Conservation (phyloP, 106 monocot genomes). For the Dioscorea zingiberensis region DNA sequence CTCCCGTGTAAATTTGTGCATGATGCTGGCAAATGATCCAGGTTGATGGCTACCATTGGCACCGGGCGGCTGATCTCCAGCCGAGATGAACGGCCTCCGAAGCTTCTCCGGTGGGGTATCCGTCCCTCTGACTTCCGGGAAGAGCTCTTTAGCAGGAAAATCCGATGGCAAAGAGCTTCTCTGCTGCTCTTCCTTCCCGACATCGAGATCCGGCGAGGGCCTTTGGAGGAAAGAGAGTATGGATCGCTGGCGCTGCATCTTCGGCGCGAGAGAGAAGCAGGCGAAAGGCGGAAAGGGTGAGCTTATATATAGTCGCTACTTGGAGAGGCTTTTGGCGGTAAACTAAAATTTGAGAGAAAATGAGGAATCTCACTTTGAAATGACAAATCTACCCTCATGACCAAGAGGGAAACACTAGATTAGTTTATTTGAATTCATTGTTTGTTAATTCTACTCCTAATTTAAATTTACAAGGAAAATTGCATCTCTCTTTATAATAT, state of each 20-base stretch:
- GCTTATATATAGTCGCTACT: neutral
- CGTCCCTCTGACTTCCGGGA: conserved; percentile 36
- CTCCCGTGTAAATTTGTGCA: conserved; percentile 55
- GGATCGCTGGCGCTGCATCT: conserved; percentile 66
- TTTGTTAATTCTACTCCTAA: too few relatives aligned
- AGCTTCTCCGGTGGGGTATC: conserved; percentile 72
- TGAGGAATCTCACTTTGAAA: too few relatives aligned
- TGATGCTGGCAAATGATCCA: conserved; percentile 41
- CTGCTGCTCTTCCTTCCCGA: conserved; percentile 1
- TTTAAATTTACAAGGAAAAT: too few relatives aligned
- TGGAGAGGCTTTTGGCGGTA: too few relatives aligned
- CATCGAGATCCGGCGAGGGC: conserved; percentile 22
- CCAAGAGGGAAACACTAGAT: too few relatives aligned
- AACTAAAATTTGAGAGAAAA: too few relatives aligned
- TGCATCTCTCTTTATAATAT: too few relatives aligned
- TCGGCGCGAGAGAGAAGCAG: neutral
- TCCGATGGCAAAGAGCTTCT: neutral
- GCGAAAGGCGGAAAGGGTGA: neutral
- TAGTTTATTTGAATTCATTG: too few relatives aligned
- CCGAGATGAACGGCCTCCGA: conserved; percentile 10
- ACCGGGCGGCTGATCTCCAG: neutral
- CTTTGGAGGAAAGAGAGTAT: conserved; percentile 74
- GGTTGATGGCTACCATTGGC: neutral
- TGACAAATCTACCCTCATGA: too few relatives aligned
- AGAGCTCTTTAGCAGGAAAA: neutral